Conservation (phyloP, 139 green algal genomes). For the Chloropicon primus region DNA sequence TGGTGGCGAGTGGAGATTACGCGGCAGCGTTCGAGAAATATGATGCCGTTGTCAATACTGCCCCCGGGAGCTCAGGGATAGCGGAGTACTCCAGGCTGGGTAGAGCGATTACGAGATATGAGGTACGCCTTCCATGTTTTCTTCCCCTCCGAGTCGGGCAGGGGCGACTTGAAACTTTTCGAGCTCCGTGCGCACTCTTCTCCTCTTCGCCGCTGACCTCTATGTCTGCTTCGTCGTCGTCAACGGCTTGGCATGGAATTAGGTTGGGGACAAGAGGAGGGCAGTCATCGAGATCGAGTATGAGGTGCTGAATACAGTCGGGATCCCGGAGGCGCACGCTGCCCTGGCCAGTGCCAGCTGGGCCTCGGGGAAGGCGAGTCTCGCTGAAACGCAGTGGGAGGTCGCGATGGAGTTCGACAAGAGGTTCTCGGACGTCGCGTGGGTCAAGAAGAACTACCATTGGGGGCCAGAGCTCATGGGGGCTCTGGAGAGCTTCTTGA, state of each 20-base stretch:
- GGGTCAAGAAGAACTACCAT: constrained; percentile 37
- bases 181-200: no score
- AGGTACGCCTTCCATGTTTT: no score
- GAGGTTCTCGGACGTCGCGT: constrained; percentile 30
- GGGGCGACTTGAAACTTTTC: no score
- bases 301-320: constrained; percentile 29
- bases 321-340: constrained; percentile 46
- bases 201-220: no score
- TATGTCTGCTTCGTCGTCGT: no score
- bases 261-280: constrained; percentile 24
- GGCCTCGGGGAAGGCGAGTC: constrained; percentile 17
- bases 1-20: background rate
- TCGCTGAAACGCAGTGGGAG: constrained; percentile 48
- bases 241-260: no score
- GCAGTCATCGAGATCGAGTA: constrained; percentile 44
- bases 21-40: background rate
- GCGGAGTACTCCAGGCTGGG: background rate
- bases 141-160: no score
- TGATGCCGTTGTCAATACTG: background rate
- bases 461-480: constrained; percentile 39
- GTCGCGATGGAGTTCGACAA: constrained; percentile 43
- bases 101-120: background rate
- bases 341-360: constrained; percentile 50
- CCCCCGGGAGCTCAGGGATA: background rate
- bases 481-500: constrained; percentile 42